Conservation (phyloP, 2,329 filamentous ascomycete species). For the Aspergillus sp. region DNA sequence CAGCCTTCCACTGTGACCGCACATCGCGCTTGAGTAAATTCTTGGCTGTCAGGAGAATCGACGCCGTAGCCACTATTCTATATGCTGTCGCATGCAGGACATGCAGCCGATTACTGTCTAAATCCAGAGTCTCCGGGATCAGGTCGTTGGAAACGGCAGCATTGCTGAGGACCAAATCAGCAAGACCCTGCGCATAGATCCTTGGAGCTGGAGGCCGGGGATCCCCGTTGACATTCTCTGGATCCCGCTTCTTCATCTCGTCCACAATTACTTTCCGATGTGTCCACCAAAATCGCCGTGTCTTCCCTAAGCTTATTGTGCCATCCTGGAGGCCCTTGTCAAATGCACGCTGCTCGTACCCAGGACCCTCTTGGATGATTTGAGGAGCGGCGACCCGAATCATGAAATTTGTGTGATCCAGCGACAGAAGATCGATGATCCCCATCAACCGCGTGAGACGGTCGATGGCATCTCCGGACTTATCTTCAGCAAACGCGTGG, state of each 20-base stretch:
- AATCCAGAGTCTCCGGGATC: conserved; percentile 54
- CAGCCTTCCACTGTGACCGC: conserved; percentile 57
- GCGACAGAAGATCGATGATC: conserved; percentile 55
- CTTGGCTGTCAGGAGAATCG: conserved; percentile 59
- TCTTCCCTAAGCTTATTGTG: conserved; percentile 46
- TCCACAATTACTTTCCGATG: conserved; percentile 37
- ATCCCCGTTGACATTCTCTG: conserved; percentile 29
- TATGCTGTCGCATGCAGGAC: conserved; percentile 49
- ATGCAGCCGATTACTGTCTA: conserved; percentile 50
- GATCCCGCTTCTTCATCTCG: conserved; percentile 45
- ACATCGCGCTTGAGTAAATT: conserved; percentile 60
- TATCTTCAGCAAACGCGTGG: conserved; percentile 48
- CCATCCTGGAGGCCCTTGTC: conserved; percentile 48
- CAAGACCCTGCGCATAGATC: conserved; percentile 55
- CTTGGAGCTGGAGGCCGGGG: conserved; percentile 28
- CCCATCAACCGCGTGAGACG: conserved; percentile 57
- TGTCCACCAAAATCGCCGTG: conserved; percentile 49
- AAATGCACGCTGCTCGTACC: conserved; percentile 57
- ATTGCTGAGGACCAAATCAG: conserved; percentile 53
- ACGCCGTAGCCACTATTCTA: conserved; percentile 54
- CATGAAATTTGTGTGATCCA: conserved; percentile 62
- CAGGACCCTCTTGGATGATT: conserved; percentile 54
- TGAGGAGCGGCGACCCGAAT: conserved; percentile 54
- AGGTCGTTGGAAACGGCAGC: conserved; percentile 45
- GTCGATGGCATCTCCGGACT: conserved; percentile 51